Base-by-base conservation (phyloP, 2,329 filamentous ascomycete genomes). In the Emericellopsis atlantica region DNA sequence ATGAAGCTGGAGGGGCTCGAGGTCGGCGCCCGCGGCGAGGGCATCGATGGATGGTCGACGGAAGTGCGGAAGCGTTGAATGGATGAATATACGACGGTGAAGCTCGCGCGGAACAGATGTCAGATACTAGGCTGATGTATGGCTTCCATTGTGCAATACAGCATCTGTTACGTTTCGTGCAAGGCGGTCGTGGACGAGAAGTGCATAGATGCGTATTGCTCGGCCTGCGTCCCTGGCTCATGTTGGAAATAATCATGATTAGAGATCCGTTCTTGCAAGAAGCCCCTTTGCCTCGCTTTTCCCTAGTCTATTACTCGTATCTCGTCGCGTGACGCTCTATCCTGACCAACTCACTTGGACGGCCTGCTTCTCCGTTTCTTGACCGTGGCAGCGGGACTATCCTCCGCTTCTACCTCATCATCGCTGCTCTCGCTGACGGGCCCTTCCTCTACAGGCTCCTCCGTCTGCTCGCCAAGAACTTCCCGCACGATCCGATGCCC, bases 1-100 rank as follows among this genome's bases (percentile, higher is more conserved):
- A 64, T 90, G 42, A 79, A 76, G 57, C 72, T 95, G 45, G 77
- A 82, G 14, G 74, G 73, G 1, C 70, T 95, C 26, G 66, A 79
- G 37, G 84, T 93, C 1, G 88, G 88, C 6, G 87, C 81, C 48
- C 79, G 79, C 43, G 90, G 90, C 2, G 90, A 95, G 43, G 89
- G 86, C 0, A 96, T 96, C 54, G 87, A 95, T 42, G 90, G 90
- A 4, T 96, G 90, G 90, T 79, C 87, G 8, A 79, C 71, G 33
- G 90, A 96, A 66, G 74, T 94, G 53, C 90, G 92, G 69, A 84
- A 81, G 66, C 76, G 84, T 66, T 88, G 68, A 61, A 50, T 44
- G 36, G 18, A 15, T 35, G 18, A 5, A 16, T 15, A 37, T 3
- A 37, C 14, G 10, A n/a, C n/a, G 35, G 14, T n/a, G 7, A 18